These are phyloP conservation scores for Lagenaria siceraria DNA, from an alignment of 306 rosid genomes.

Conservation along the genomic window DNA sequence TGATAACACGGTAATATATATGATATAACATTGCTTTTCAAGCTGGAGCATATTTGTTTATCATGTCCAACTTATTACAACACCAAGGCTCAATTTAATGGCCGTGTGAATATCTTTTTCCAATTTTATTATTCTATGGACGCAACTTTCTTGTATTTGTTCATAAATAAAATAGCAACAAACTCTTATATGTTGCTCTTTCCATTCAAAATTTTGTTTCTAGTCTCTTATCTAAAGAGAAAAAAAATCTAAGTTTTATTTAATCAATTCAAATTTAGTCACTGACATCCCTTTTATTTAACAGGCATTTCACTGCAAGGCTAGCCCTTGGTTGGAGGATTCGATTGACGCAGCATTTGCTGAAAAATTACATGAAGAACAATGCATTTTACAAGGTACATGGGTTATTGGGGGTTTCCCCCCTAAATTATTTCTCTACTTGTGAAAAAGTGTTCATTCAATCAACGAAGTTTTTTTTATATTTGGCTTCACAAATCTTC, in stretches of 20 bases:
- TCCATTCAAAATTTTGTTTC: not conserved
- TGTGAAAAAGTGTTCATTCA: not conserved
- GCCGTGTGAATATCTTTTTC: not conserved
- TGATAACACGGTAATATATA: not conserved
- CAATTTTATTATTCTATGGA: not conserved
- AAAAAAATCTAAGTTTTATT: not conserved
- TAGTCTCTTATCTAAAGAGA: not conserved
- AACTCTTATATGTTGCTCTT: not conserved
- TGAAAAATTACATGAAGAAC: slow-evolving; percentile 65
- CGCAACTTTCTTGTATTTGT: not conserved
- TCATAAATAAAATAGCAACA: not conserved
- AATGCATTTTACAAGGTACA: slow-evolving; percentile 94
- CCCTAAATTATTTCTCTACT: not conserved
- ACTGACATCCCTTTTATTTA: slow-evolving; percentile 9
- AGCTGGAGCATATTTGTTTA: not conserved
- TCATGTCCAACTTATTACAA: not conserved
- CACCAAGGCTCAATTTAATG: not conserved
- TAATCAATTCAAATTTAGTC: not conserved
- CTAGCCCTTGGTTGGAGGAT: slow-evolving; percentile 97
- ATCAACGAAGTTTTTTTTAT: not conserved
- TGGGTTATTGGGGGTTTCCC: not conserved
- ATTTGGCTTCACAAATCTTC: not conserved
- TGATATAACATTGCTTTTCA: not conserved
- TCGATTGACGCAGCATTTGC: slow-evolving; percentile 84
- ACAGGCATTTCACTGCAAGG: slow-evolving; percentile 80